Evolutionary conservation across 768 basidiomycete genomes (phyloP), one percentile per base, ranked within the genome.

Genomic region (Psilocybe tampanensis): DNA sequence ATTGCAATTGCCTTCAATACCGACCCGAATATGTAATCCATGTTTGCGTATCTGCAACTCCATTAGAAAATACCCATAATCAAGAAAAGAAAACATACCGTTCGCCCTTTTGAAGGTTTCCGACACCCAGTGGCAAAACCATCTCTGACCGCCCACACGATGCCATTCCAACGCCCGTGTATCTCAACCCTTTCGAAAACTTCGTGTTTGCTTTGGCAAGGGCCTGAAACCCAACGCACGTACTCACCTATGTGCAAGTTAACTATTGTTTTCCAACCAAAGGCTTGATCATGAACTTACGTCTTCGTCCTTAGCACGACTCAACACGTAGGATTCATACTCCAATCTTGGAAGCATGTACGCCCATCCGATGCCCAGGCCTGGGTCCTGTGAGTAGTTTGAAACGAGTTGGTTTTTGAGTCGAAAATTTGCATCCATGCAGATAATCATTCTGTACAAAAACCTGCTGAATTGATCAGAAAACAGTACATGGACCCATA

Each of bases 81-180:
- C 21, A n/a, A 3, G 29, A 24, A 23, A 24, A 47, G 19, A 44
- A 39, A 21, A 48, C 61, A 9, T 17, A 71, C 72, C 64, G 45
- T 59, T 74, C 72, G 1, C 72, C 72, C 47, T 64, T 66, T 44
- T 71, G 71, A 4, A 73, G 52, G 59, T 74, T 72, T 2, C 66
- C 73, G 8, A 70, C 56, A 1, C 70, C 68, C 18, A 50, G 54
- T 7, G 60, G 59, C 32, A 58, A 56, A 17, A 68, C 51, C 47
- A 70, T 56, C 36, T 66, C 64, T 23, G 67, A 65, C 2, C 68
- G 49, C 8, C 65, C 62, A 56, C 69, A 69, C 2, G 44, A 52
- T 6, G 61, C 59, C 12, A 47, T 55, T 1, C 49, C 63, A 6
- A 71, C 62, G 2, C 72, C 72, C 8, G 68, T 67, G 11, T 62